phyloP scores from a whole-genome alignment of 495 filamentous ascomycete genomes.

The Talaromyces trachyspermus region DNA sequence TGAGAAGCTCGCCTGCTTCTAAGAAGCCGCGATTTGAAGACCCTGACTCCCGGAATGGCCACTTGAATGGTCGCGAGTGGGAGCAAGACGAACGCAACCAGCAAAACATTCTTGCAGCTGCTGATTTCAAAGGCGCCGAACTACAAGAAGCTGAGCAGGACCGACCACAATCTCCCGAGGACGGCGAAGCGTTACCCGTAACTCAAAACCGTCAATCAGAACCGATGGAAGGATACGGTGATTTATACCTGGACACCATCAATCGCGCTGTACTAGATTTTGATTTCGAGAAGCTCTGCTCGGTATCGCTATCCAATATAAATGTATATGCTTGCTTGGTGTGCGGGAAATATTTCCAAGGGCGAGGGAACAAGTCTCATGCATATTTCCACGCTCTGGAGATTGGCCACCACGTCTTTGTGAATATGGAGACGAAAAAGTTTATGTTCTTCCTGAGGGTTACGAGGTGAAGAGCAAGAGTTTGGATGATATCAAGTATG shows the following conservation, averaged over 20 bases:
- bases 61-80: conserved; percentile 25
- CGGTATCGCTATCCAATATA: conserved; percentile 90
- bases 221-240: conserved; percentile 82
- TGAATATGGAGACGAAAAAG: conserved; percentile 92
- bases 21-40: conserved; percentile 69
- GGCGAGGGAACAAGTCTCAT: conserved; percentile 85
- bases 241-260: conserved; percentile 97
- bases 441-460: conserved; percentile 93
- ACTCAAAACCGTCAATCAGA: conserved; percentile 57
- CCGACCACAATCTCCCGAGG: conserved; percentile 22
- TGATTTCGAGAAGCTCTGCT: conserved; percentile 98
- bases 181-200: conserved; percentile 34
- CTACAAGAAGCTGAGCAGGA: conserved; percentile 32
- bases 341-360: conserved; percentile 96
- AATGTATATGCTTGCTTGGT: conserved; percentile 98
- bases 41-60: conserved; percentile 24
- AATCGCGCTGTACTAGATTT: conserved; percentile 82
- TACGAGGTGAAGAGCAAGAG: conserved; percentile 96
- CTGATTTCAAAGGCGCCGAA: conserved; percentile 33
- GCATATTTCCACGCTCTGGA: conserved; percentile 98
- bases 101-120: conserved; percentile 29
- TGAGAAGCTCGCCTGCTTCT: conserved; percentile 59
- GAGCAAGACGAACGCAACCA: conserved; percentile 31
- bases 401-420: conserved; percentile 88
- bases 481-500: conserved; percentile 97